Conservation (phyloP, 148 eudicot species). For the Beta vulgaris region DNA sequence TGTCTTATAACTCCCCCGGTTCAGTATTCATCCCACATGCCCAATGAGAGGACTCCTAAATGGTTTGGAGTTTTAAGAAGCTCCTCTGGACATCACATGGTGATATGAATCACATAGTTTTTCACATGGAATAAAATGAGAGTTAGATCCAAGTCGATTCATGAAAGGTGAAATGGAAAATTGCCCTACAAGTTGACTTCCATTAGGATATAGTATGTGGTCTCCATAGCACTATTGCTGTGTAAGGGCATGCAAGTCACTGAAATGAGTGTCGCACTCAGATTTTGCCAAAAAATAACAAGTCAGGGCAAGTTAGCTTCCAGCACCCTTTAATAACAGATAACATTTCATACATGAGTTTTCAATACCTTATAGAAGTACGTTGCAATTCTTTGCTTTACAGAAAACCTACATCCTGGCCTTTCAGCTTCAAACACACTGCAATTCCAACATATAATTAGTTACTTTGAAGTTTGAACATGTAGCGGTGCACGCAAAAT, state of each 20-base stretch:
- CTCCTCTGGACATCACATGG: too few relatives aligned
- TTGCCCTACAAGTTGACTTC: background rate
- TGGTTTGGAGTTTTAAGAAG: too few relatives aligned
- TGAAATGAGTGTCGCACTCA: background rate
- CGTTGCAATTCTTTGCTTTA: constrained; percentile 52
- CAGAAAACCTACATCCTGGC: constrained; percentile 61
- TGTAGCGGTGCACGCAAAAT: background rate
- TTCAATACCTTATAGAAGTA: constrained; percentile 58
- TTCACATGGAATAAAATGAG: too few relatives aligned
- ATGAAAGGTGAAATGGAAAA: background rate
- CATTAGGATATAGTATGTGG: background rate
- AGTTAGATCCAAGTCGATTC: too few relatives aligned
- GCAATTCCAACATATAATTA: constrained; percentile 18
- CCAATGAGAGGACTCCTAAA: too few relatives aligned
- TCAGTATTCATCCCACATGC: too few relatives aligned
- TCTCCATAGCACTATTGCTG: too few relatives aligned
- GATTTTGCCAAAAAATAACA: background rate
- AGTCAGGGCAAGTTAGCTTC: background rate
- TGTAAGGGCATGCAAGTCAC: background rate
- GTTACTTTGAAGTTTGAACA: background rate
- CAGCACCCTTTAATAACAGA: background rate
- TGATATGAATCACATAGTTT: too few relatives aligned
- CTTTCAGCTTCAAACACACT: constrained; percentile 80
- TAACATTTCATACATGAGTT: background rate
- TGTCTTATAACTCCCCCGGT: too few relatives aligned